A percentile compares a stretch with the other conserved stretches of the same genome.
phyloP scores from a whole-genome alignment of 257 asterid genomes.

The Jacaranda copaia region DNA sequence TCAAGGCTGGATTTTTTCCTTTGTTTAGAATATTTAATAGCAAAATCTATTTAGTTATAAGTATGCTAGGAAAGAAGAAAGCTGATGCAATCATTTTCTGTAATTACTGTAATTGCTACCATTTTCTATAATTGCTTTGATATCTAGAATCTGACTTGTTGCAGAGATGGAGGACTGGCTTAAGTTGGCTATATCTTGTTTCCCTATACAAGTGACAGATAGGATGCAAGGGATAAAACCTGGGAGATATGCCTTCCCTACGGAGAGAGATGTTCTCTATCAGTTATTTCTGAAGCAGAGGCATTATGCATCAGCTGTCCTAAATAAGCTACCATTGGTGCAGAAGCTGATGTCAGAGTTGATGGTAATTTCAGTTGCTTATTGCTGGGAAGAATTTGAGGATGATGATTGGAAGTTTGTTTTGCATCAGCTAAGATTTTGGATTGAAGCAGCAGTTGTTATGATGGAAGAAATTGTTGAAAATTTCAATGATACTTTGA shows the following conservation, averaged over 20 bases:
- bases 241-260: slow-evolving; percentile 61
- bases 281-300: slow-evolving; percentile 88
- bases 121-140: slow-evolving; percentile 23
- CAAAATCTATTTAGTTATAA: slow-evolving; percentile 12
- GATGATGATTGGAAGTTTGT: slow-evolving; percentile 95
- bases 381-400: slow-evolving; percentile 88
- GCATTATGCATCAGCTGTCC: slow-evolving; percentile 62
- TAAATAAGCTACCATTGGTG: slow-evolving; percentile 78
- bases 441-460: slow-evolving; percentile 87
- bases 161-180: slow-evolving; percentile 94
- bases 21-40: slow-evolving; percentile 23
- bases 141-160: slow-evolving; percentile 39
- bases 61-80: slow-evolving; percentile 14
- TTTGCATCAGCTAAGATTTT: slow-evolving; percentile 79
- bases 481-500: slow-evolving; percentile 59
- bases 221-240: slow-evolving; percentile 58
- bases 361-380: slow-evolving; percentile 75
- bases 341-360: slow-evolving; percentile 79
- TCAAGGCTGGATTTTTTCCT: slow-evolving; percentile 25
- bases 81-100: slow-evolving; percentile 19
- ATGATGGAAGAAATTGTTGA: slow-evolving; percentile 90
- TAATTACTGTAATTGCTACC: slow-evolving; percentile 15
- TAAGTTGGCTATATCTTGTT: slow-evolving; percentile 80
- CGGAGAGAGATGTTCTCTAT: slow-evolving; percentile 67
- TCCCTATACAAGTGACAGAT: slow-evolving; percentile 64